Evolutionary conservation across 495 filamentous ascomycete genomes (phyloP).

Genomic region (Parmelia sp.): DNA sequence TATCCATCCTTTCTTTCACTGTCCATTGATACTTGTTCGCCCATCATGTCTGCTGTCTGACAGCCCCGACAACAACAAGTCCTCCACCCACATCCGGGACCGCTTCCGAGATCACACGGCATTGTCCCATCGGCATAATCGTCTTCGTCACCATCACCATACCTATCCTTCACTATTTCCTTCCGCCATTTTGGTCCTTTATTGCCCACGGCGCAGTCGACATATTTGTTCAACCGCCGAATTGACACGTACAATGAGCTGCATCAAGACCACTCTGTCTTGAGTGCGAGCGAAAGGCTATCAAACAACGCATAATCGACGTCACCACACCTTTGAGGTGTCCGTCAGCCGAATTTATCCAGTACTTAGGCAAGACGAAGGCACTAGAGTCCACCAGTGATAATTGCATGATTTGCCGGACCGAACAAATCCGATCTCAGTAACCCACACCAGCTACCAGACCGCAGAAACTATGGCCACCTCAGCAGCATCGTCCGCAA

Average conservation of each 20-base stretch:
- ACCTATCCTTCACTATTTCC: background rate
- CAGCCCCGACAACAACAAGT: background rate
- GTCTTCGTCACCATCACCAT: background rate
- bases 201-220: background rate
- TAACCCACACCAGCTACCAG: background rate
- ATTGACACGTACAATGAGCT: background rate
- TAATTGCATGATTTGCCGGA: background rate
- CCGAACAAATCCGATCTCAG: background rate
- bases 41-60: background rate
- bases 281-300: background rate
- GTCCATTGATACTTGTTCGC: background rate
- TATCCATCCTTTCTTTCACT: background rate
- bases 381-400: background rate
- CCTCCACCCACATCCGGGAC: background rate
- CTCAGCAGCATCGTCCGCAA: background rate
- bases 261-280: background rate
- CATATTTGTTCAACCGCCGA: background rate
- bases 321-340: background rate
- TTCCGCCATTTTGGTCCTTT: background rate
- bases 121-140: background rate
- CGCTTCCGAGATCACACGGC: background rate
- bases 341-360: background rate
- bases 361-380: background rate
- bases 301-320: background rate
- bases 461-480: background rate